A percentile compares a stretch with the other conserved stretches of the same genome.
Conservation (phyloP, 352 stramenopile genomes). For the Pythium monospermum region DNA sequence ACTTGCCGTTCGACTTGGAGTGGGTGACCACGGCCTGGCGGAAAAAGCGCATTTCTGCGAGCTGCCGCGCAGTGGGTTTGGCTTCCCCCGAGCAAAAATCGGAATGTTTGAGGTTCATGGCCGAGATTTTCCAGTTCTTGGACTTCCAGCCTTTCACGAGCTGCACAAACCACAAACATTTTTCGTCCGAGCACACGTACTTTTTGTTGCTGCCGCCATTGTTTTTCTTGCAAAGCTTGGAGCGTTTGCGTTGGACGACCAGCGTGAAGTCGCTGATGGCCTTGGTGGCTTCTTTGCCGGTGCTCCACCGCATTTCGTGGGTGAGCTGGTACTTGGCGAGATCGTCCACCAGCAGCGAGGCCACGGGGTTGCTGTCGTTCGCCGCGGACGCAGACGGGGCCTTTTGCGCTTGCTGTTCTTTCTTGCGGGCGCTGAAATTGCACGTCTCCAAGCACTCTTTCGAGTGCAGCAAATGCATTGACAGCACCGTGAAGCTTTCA, state of each 20-base stretch:
- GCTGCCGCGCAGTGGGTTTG: conserved; percentile 68
- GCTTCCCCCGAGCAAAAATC: conserved; percentile 51
- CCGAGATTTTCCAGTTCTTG: conserved; percentile 88
- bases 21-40: conserved; percentile 70
- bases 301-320: conserved; percentile 78
- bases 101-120: conserved; percentile 82
- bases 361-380: conserved; percentile 21
- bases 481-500: conserved; percentile 49
- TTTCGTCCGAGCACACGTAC: conserved; percentile 73
- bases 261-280: conserved; percentile 73
- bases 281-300: conserved; percentile 71
- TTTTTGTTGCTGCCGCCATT: conserved; percentile 85
- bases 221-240: conserved; percentile 75
- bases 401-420: conserved; percentile 27
- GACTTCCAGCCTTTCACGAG: conserved; percentile 78
- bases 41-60: conserved; percentile 78
- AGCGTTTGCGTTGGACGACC: conserved; percentile 74
- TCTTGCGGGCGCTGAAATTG: conserved; percentile 66
- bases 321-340: conserved; percentile 64
- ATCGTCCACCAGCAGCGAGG: conserved; percentile 51
- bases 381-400: neutral
- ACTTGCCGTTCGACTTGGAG: conserved; percentile 68
- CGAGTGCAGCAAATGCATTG: conserved; percentile 53
- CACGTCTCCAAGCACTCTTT: conserved; percentile 75
- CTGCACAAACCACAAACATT: conserved; percentile 75